Base-by-base conservation (phyloP, 345 rosid genomes). In the Salix exigua region DNA sequence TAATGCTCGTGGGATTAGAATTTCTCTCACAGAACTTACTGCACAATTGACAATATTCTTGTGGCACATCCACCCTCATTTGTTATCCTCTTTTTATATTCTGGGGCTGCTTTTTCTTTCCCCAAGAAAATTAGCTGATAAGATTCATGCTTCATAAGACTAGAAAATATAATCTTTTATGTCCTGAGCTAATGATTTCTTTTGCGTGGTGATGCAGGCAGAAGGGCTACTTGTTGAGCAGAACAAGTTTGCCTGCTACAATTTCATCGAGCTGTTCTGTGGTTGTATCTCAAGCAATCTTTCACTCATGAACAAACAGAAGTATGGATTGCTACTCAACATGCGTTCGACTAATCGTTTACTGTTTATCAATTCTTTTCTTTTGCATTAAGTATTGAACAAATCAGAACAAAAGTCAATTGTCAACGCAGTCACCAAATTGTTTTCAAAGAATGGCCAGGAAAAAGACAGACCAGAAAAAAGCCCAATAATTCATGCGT, bases 221-320 rank as follows among this genome's bases (percentile, higher is more conserved):
- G 92, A 91, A 79, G 96, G 91, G 62, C 87, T 96, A 53, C 81
- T 91, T 58, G 80, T 77, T 35, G 99, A 96, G 88, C 89, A 77
- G 76, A 90, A 86, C 66, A 82, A 86, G 74, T 68, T 90, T 68
- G 73, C 79, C 28, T 87, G 90, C 82, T 94, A 91, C 72, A 79
- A 84, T 50, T 71, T 79, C 38, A 68, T 91, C n/a, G 94, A 91
- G 67, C 88, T 86, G 66, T 92, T 86, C 81, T 82, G 87, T 46
- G 81, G n/a, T 6, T 81, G 84, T 67, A 84, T 92, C 58, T 82
- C 65, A 1, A 81, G 73, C 82, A 80, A 91, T 87, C 82, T 94
- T 3, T 74, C 90, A 5, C 76, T 71, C 66, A 86, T 96, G 88
- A 83, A 77, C 61, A 96, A 91, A 74, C 87, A 90, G 71, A 90